A percentile compares a stretch with the other conserved stretches of the same genome.
Evolutionary conservation across 768 basidiomycete species (phyloP).

Genomic region (Russula abietina): DNA sequence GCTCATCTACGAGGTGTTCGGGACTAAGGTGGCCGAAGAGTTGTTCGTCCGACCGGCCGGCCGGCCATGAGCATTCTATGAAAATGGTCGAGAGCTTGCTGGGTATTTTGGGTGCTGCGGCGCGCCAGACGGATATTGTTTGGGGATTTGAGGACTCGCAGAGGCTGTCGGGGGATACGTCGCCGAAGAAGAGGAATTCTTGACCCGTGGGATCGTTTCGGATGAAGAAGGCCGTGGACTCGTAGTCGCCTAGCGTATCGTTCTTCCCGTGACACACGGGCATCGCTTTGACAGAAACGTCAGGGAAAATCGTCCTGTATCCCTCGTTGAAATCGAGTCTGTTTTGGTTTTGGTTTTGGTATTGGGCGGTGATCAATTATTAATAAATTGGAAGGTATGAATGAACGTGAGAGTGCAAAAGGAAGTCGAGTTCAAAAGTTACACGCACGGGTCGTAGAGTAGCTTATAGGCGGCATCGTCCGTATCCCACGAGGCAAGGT

Average conservation of each 20-base stretch:
- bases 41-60: constrained; percentile 55
- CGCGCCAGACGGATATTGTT: constrained; percentile 72
- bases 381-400: background rate
- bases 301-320: constrained; percentile 47
- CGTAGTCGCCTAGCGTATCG: constrained; percentile 47
- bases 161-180: constrained; percentile 82
- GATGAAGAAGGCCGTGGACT: constrained; percentile 82
- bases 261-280: constrained; percentile 69
- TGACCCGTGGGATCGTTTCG: constrained; percentile 51
- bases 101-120: constrained; percentile 72
- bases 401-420: background rate
- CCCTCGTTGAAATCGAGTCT: constrained; percentile 48
- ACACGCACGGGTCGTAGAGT: constrained; percentile 57
- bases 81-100: constrained; percentile 71
- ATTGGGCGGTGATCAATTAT: background rate
- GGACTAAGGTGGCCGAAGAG: constrained; percentile 88
- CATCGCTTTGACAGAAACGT: constrained; percentile 60
- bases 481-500: constrained; percentile 69
- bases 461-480: constrained; percentile 53
- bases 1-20: constrained; percentile 69
- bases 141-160: constrained; percentile 42
- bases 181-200: constrained; percentile 92
- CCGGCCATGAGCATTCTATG: constrained; percentile 90
- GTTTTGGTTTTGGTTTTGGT: constrained; percentile 2
- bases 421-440: background rate